These are phyloP conservation scores for Xylaria arbuscula DNA, from an alignment of 2,329 filamentous ascomycete genomes.

Conservation along the genomic window DNA sequence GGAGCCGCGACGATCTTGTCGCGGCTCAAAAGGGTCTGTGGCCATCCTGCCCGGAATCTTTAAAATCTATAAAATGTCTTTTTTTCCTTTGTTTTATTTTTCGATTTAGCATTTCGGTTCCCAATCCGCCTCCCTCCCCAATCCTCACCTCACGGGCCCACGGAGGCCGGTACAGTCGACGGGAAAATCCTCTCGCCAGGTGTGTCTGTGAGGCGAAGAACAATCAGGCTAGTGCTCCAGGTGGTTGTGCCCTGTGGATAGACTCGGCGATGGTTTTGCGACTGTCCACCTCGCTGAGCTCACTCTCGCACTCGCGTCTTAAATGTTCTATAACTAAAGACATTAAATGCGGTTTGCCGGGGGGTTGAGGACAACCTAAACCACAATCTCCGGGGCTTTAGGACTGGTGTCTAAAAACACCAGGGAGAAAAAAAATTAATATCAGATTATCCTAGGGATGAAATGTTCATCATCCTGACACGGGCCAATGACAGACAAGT, in stretches of 20 bases:
- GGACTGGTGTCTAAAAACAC: constrained; percentile 26
- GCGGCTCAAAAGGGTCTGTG: constrained; percentile 48
- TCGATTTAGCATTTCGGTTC: constrained; percentile 5
- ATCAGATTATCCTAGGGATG: constrained; percentile 17
- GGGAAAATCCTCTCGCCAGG: constrained; percentile 14
- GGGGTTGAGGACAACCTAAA: constrained; percentile 12
- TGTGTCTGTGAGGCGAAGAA: constrained; percentile 12
- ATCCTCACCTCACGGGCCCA: constrained; percentile 28
- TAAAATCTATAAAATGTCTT: constrained; percentile 4
- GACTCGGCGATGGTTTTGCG: constrained; percentile 33
- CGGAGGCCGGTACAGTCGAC: constrained; percentile 19
- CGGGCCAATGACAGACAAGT: constrained; percentile 42
- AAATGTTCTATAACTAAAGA: constrained; percentile 41
- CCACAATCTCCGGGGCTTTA: constrained; percentile 17
- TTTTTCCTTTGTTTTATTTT: constrained; percentile 3
- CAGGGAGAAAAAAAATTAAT: constrained; percentile 12
- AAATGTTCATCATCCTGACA: constrained; percentile 23
- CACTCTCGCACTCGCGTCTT: constrained; percentile 43
- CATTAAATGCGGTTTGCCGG: constrained; percentile 49
- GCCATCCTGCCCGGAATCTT: constrained; percentile 43
- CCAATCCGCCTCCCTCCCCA: constrained; percentile 30
- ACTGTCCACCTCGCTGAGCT: constrained; percentile 44
- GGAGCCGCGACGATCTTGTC: constrained; percentile 51
- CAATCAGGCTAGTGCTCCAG: constrained; percentile 38
- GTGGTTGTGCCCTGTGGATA: constrained; percentile 34